Evolutionary conservation across 2,329 filamentous ascomycete genomes (phyloP), one percentile per base, ranked within the genome.

Genomic region (Emergomyces pasteurianus): DNA sequence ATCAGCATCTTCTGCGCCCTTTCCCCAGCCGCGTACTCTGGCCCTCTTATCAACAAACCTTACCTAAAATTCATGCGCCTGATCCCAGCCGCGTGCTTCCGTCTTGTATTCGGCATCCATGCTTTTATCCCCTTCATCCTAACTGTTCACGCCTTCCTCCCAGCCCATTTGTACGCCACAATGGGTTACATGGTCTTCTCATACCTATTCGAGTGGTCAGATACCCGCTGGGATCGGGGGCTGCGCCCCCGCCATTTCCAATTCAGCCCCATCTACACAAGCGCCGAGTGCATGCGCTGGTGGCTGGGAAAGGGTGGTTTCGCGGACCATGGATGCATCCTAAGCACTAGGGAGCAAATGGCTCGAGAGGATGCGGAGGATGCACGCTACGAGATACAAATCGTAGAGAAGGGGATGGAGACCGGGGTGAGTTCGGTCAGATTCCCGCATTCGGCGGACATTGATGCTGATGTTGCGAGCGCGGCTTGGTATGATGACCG

Each of bases 81-180:
- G 58, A 88, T 96, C 58, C 87, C 86, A 0, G 89, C 90, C 0
- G 79, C 74, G 34, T 79, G 90, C 71, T 96, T 96, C 74, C 81
- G 89, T 1, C 70, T 90, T 26, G 82, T 95, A 66, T 96, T 96
- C 70, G 92, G 92, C 18, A 91, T 96, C 47, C 92, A 96, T 70
- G 85, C 89, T 0, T 96, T 96, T 72, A 95, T 97, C 53, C 92
- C 92, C 0, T 80, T 94, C 65, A 96, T 96, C 92, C 90, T 95
- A 86, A 81, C 80, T 6, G 90, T 92, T 81, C 90, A 94, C 68
- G 72, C 74, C 0, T 64, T 86, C 3, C 72, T 96, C 2, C 83
- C 86, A 0, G 79, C 86, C 0, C 76, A 74, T 0, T 66, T 94
- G 7, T 96, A 95, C 68, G 90, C 90, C 7, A 85, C 83, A 68